These are phyloP conservation scores for Epichloe scottii DNA, from an alignment of 2,329 filamentous ascomycete genomes.

Conservation along the genomic window DNA sequence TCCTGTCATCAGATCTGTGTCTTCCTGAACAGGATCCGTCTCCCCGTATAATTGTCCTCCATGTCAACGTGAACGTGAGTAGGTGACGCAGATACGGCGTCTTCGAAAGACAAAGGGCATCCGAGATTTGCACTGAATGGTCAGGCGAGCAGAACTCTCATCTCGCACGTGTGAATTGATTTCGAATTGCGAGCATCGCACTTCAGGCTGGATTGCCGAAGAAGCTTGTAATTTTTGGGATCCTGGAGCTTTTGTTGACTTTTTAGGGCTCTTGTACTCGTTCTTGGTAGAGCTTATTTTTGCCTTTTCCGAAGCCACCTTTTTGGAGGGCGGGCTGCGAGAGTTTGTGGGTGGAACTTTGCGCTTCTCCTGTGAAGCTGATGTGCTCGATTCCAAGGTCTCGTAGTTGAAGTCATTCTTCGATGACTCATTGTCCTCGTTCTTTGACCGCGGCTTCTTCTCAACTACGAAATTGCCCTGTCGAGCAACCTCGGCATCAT, in stretches of 20 bases:
- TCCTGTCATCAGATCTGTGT: too few relatives aligned
- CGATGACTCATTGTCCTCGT: neutral
- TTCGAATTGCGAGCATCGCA: neutral
- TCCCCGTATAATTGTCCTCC: too few relatives aligned
- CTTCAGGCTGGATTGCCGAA: conserved; percentile 47
- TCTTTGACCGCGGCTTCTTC: neutral
- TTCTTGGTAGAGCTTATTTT: conserved; percentile 32
- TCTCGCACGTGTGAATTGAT: neutral
- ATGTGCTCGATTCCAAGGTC: neutral
- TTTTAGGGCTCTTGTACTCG: conserved; percentile 41
- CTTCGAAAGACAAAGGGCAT: too few relatives aligned
- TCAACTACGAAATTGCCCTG: neutral
- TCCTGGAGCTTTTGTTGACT: conserved; percentile 49
- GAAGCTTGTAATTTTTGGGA: conserved; percentile 69
- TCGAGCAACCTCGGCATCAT: neutral
- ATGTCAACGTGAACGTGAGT: too few relatives aligned
- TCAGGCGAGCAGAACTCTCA: too few relatives aligned
- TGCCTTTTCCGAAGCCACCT: conserved; percentile 11
- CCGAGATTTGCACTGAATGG: too few relatives aligned
- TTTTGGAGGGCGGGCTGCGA: conserved; percentile 15
- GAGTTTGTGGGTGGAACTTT: conserved; percentile 11
- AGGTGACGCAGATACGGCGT: too few relatives aligned
- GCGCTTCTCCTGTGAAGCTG: conserved; percentile 10
- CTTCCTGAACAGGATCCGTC: too few relatives aligned
- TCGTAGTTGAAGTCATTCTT: neutral